Evolutionary conservation across 1,284 basidiomycete genomes (phyloP), one percentile per base, ranked within the genome.

Genomic region (Cryptococcus wingfieldii): DNA sequence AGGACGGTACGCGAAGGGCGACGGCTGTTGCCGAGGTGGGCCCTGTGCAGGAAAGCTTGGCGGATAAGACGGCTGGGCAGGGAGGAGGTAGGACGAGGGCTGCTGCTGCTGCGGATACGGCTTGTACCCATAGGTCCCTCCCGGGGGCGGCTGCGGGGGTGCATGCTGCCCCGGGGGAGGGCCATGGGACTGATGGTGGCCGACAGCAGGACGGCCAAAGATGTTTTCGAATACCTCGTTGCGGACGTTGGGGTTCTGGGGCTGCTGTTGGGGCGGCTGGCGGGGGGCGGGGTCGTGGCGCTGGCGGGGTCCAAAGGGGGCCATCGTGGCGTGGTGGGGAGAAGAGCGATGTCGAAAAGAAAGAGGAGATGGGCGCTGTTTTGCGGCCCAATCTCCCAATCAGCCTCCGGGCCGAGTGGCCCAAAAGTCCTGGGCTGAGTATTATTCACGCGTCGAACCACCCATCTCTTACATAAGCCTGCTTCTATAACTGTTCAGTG

Each of bases 201-300:
- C 70, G 6, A 66, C 73, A 5, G 75, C 69, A 23, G 75, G 71
- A 28, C 75, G 53, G 16, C 76, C 76, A 58, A 77, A 77, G 63
- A 77, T 77, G 60, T 70, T 75, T 51, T 76, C 75, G 56, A 77
- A 77, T 8, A 68, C 75, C 47, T 76, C 72, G 59, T 74, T 74
- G 48, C 74, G 60, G 39, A 57, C 61, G 38, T 60, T 67, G 56
- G n/a, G 64, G 53, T 46, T 43, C 23, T 38, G 31, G 31, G 38
- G 6, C 38, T 14, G n/a, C 5, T 12, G 41, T 42, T 16, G 46
- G 42, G 1, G 47, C 34, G 1, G 43, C 53, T 19, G 31, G 31
- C 38, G 38, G 53, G 55, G 52, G 51, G 27, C 37, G 45, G 14
- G 54, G 23, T 50, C 55, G 45, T 38, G 19, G 55, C 45, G n/a